phyloP scores from a whole-genome alignment of 805 yeast species.

The Maudiozyma saulgeensis region DNA sequence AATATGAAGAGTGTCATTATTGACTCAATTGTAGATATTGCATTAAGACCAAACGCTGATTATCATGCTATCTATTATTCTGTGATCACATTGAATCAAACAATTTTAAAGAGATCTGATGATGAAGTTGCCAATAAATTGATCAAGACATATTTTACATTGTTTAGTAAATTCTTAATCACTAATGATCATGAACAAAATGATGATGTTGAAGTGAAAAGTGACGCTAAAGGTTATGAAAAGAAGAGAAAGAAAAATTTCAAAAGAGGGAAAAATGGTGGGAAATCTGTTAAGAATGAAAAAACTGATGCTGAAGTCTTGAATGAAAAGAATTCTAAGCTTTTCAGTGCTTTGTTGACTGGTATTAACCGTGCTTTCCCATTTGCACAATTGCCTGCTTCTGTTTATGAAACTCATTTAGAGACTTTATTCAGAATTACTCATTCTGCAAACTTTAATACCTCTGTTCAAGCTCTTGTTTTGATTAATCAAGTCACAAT shows the following conservation, averaged over 20 bases:
- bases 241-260: slow-evolving; percentile 63
- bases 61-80: slow-evolving; percentile 86
- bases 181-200: slow-evolving; percentile 51
- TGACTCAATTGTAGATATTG: slow-evolving; percentile 70
- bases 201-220: slow-evolving; percentile 27
- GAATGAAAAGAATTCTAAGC: slow-evolving; percentile 74
- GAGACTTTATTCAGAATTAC: slow-evolving; percentile 82
- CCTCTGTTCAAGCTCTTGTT: slow-evolving; percentile 85
- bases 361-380: slow-evolving; percentile 97
- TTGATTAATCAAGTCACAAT: slow-evolving; percentile 72
- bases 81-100: slow-evolving; percentile 81
- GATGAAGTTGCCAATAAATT: slow-evolving; percentile 73
- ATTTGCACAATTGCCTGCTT: slow-evolving; percentile 65
- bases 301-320: slow-evolving; percentile 54
- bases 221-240: slow-evolving; percentile 35
- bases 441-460: slow-evolving; percentile 87
- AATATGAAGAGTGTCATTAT: slow-evolving; percentile 82
- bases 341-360: slow-evolving; percentile 84
- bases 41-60: slow-evolving; percentile 66
- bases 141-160: slow-evolving; percentile 73
- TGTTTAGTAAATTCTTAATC: slow-evolving; percentile 74
- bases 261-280: slow-evolving; percentile 83
- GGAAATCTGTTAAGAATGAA: slow-evolving; percentile 55
- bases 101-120: slow-evolving; percentile 73
- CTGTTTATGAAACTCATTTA: slow-evolving; percentile 64